These are phyloP conservation scores for Meripilus lineatus DNA, from an alignment of 1,284 basidiomycete genomes.

Conservation along the genomic window DNA sequence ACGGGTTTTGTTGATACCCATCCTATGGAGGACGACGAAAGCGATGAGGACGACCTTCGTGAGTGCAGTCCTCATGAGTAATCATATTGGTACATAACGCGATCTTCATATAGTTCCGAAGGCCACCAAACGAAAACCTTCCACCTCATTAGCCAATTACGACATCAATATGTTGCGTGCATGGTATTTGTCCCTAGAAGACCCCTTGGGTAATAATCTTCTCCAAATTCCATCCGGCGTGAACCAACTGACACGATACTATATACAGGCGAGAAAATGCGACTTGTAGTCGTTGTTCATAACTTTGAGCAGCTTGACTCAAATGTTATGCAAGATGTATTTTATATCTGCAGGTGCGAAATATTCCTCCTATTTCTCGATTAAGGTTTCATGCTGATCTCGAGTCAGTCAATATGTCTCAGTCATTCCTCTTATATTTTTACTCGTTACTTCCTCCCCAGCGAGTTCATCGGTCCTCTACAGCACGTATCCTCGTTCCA, in stretches of 20 bases:
- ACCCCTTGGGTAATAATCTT: constrained; percentile 30
- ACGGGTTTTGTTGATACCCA: constrained; percentile 43
- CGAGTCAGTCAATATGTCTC: constrained; percentile 34
- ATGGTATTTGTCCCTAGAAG: constrained; percentile 47
- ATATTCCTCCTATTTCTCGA: neutral
- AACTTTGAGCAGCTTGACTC: constrained; percentile 69
- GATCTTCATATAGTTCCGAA: constrained; percentile 13
- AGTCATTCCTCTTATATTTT: constrained; percentile 52
- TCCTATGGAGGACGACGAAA: constrained; percentile 22
- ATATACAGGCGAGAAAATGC: constrained; percentile 10
- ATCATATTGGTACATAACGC: neutral
- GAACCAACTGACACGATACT: constrained; percentile 1
- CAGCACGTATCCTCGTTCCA: constrained; percentile 49
- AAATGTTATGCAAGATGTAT: constrained; percentile 54
- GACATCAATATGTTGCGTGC: constrained; percentile 53
- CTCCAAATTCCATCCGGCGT: neutral
- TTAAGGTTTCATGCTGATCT: constrained; percentile 7
- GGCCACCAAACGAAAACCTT: constrained; percentile 36
- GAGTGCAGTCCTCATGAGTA: constrained; percentile 11
- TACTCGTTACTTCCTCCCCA: constrained; percentile 54
- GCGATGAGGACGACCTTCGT: constrained; percentile 17
- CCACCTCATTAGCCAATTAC: constrained; percentile 49
- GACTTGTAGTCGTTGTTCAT: constrained; percentile 55
- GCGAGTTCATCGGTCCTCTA: constrained; percentile 52
- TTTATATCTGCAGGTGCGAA: constrained; percentile 62